Conservation (phyloP, 2,329 filamentous ascomycete genomes). For the Ophiostoma pallidulum region DNA sequence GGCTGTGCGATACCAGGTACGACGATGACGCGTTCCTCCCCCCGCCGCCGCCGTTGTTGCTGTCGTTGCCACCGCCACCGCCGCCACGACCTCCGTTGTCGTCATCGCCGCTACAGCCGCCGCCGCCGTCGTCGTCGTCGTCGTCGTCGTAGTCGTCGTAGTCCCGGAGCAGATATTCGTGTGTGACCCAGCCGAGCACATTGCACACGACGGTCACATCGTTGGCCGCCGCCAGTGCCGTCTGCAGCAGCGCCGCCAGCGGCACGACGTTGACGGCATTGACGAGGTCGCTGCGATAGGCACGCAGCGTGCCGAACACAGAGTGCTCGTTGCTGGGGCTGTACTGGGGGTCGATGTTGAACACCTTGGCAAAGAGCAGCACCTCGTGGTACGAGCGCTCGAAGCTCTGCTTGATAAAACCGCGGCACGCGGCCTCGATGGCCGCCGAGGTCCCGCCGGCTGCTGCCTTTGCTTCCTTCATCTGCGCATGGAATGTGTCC, state of each 20-base stretch:
- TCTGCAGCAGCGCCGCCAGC: slow-evolving; percentile 40
- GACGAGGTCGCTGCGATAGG: slow-evolving; percentile 40
- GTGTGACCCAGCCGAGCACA: slow-evolving; percentile 47
- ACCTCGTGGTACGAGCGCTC: slow-evolving; percentile 49
- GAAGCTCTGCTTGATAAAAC: slow-evolving; percentile 51
- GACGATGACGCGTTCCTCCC: too few relatives aligned
- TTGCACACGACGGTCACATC: slow-evolving; percentile 44
- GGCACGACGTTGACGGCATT: slow-evolving; percentile 47
- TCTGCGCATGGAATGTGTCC: slow-evolving; percentile 44
- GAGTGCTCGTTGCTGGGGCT: slow-evolving; percentile 39
- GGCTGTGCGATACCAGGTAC: slow-evolving; percentile 41
- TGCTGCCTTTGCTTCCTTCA: slow-evolving; percentile 26
- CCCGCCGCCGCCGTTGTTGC: background rate
- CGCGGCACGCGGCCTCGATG: slow-evolving; percentile 46
- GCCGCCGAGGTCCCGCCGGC: slow-evolving; percentile 16
- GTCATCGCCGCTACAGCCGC: slow-evolving; percentile 28
- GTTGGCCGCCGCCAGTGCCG: slow-evolving; percentile 36
- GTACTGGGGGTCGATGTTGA: slow-evolving; percentile 45
- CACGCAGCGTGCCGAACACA: slow-evolving; percentile 41
- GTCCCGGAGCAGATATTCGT: slow-evolving; percentile 47
- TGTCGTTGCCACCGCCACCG: slow-evolving; percentile 24
- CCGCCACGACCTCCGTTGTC: slow-evolving; percentile 37
- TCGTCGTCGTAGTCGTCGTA: slow-evolving; percentile 42
- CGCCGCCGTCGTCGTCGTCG: slow-evolving; percentile 25
- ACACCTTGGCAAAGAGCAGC: slow-evolving; percentile 44